These are phyloP conservation scores for Aspergillus sp. DNA, from an alignment of 2,329 filamentous ascomycete species.

Conservation along the genomic window DNA sequence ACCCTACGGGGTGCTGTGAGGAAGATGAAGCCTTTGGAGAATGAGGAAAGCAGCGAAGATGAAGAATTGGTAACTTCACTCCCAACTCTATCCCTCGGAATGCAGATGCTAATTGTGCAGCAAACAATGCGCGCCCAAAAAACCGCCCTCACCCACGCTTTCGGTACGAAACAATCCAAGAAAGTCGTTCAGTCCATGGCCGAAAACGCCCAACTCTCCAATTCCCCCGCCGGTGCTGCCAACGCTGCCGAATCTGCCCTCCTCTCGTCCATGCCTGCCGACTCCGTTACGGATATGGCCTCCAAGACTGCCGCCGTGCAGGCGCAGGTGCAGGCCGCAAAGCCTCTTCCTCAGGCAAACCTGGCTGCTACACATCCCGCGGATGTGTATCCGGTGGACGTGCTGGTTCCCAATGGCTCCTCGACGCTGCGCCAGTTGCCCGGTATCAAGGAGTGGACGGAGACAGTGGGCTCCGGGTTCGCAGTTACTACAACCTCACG, in stretches of 20 bases:
- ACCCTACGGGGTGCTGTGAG: conserved; percentile 46
- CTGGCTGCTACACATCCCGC: conserved; percentile 37
- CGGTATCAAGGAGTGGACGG: conserved; percentile 37
- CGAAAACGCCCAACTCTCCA: conserved; percentile 43
- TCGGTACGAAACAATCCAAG: conserved; percentile 46
- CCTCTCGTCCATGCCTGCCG: conserved; percentile 35
- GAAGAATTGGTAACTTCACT: conserved; percentile 22
- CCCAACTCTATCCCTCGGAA: not conserved
- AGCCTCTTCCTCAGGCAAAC: conserved; percentile 40
- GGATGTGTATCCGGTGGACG: conserved; percentile 40
- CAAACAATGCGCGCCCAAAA: conserved; percentile 33
- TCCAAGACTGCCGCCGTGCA: conserved; percentile 30
- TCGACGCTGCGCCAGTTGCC: conserved; percentile 37
- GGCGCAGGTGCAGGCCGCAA: conserved; percentile 39
- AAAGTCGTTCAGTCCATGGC: conserved; percentile 43
- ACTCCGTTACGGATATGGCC: conserved; percentile 24
- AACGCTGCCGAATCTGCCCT: conserved; percentile 38
- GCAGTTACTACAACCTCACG: conserved; percentile 35
- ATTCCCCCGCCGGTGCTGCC: conserved; percentile 28
- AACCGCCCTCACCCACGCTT: conserved; percentile 42
- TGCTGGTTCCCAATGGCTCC: conserved; percentile 36
- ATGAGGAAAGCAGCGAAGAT: conserved; percentile 23
- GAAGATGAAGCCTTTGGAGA: conserved; percentile 18
- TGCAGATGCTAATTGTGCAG: conserved; percentile 12
- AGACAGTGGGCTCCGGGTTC: conserved; percentile 28